These are phyloP conservation scores for Evernia prunastri DNA, from an alignment of 495 filamentous ascomycete genomes.

Conservation along the genomic window DNA sequence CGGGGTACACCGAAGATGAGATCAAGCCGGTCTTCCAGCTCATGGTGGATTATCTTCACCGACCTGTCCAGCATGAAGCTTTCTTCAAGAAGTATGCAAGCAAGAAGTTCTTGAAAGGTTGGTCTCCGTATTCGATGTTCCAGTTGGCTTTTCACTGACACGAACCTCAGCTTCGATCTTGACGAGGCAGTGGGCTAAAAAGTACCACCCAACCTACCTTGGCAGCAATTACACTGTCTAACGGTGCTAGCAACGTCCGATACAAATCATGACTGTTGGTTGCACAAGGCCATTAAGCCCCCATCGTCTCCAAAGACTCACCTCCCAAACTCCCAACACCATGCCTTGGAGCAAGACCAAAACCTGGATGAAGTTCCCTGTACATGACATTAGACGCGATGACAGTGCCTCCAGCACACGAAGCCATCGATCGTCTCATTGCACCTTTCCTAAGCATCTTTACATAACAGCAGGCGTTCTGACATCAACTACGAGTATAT, in stretches of 20 bases:
- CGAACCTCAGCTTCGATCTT: constrained; percentile 72
- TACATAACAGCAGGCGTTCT: constrained; percentile 9
- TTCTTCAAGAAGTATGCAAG: constrained; percentile 99
- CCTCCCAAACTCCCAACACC: not conserved
- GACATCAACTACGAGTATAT: constrained; percentile 6
- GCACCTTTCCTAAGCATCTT: constrained; percentile 2
- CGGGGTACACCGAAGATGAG: constrained; percentile 87
- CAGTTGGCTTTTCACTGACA: constrained; percentile 16
- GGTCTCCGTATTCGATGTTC: constrained; percentile 13
- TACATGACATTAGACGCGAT: constrained; percentile 14
- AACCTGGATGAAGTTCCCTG: constrained; percentile 15
- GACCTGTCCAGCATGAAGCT: constrained; percentile 84
- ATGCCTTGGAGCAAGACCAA: constrained; percentile 2
- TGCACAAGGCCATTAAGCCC: not conserved
- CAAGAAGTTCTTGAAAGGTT: constrained; percentile 97
- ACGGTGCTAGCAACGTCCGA: constrained; percentile 3
- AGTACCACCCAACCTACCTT: constrained; percentile 44
- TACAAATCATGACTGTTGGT: constrained; percentile 3
- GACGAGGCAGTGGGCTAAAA: constrained; percentile 89
- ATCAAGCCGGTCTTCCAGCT: constrained; percentile 85
- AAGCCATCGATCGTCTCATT: not conserved
- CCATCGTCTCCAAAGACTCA: not conserved
- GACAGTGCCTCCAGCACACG: constrained; percentile 1
- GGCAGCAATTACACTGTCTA: constrained; percentile 1
- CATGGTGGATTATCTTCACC: constrained; percentile 91